Conservation (phyloP, 768 basidiomycete species). For the Tylopilus rubrobrunneus region DNA sequence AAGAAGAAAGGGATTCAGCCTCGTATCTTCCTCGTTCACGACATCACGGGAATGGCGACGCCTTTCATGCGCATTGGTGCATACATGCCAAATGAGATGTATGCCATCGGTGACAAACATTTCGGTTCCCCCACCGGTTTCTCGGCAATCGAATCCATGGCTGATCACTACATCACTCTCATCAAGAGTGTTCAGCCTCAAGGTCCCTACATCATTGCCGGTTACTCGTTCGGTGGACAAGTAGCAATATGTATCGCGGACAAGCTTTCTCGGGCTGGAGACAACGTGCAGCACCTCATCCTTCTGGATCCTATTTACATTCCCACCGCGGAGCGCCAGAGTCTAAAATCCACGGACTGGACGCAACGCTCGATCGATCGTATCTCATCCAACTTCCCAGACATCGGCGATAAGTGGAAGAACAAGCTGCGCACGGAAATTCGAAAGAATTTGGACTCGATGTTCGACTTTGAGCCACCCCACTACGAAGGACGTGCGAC, state of each 20-base stretch:
- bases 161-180: too few species aligned
- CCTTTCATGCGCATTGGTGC: conserved; percentile 31
- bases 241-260: conserved; percentile 28
- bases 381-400: conserved; percentile 29
- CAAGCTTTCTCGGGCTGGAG: conserved; percentile 23
- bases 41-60: too few species aligned
- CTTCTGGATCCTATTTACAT: conserved; percentile 31
- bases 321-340: conserved; percentile 23
- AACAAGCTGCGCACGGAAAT: conserved; percentile 28
- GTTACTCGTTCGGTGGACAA: conserved; percentile 29
- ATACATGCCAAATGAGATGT: conserved; percentile 21
- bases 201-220: conserved; percentile 12
- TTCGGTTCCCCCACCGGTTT: too few species aligned
- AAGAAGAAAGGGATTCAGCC: too few species aligned
- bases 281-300: conserved; percentile 22
- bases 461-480: conserved; percentile 31
- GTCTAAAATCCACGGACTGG: conserved; percentile 30
- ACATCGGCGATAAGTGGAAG: conserved; percentile 31
- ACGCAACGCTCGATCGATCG: conserved; percentile 29
- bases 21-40: too few species aligned
- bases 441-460: conserved; percentile 30
- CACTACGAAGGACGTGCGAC: conserved; percentile 22
- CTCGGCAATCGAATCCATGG: too few species aligned
- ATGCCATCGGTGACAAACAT: too few species aligned
- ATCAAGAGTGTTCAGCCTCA: neutral